Evolutionary conservation across 306 rosid species (phyloP), one percentile per base, ranked within the genome.

Genomic region (Cercis canadensis): DNA sequence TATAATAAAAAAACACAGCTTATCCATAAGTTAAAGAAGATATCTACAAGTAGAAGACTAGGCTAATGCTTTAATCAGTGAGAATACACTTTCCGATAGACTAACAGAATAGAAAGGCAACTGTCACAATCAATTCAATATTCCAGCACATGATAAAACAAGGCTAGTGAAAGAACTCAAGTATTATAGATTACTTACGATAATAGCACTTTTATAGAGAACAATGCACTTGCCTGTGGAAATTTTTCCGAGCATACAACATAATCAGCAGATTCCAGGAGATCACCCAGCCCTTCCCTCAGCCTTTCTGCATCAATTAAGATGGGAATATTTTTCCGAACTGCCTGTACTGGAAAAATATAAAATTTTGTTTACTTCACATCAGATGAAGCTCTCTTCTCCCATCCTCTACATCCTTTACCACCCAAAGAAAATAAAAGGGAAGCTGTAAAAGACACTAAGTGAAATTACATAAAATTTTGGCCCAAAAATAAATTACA

Each of bases 281-380:
- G 96, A 84, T 86, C 92, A 79, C 87, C 92, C 77, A 91, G 76
- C 74, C 97, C 97, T 83, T 94, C 97, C 84, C 97, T 89, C 14
- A 76, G 71, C 62, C 86, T 85, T 87, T 94, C 99, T 72, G 96
- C 92, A 13, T 94, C 99, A 64, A 94, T 57, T 72, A 94, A 76
- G 71, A 94, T 85, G 65, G 96, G 96, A 78, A 94, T 86, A 74
- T 81, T 82, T 75, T 63, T 86, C 73, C 70, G 81, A 83, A 70
- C 75, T 67, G 99, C 97, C 99, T 91, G 97, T 72, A 75, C 64
- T 34, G 87, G 73, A 78, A 82, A 71, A 75, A 29, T 60, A 50
- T 52, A 75, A 75, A 19, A 75, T 66, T 78, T 82, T 78, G 75
- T 70, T 78, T 66, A 79, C 78, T 69, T 78, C 50, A 24, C 70